These are phyloP conservation scores for Glonium stellatum DNA, from an alignment of 495 filamentous ascomycete species.

Conservation along the genomic window DNA sequence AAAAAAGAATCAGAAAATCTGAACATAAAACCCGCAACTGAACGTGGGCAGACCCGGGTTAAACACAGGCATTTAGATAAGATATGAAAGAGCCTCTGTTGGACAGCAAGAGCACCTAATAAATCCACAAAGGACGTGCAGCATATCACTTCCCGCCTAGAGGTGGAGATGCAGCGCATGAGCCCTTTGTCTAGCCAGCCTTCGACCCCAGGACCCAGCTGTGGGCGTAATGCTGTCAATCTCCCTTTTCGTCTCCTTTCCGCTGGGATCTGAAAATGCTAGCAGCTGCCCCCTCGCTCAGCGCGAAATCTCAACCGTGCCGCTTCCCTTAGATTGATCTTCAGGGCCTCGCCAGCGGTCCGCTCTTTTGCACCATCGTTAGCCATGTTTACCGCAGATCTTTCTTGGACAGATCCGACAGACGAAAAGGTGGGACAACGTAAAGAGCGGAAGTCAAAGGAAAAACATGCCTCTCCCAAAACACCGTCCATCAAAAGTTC, in stretches of 20 bases:
- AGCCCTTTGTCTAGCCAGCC: neutral
- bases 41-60: too few relatives aligned
- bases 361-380: neutral
- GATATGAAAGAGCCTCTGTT: too few relatives aligned
- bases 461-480: constrained; percentile 6
- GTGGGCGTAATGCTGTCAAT: neutral
- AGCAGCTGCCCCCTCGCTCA: neutral
- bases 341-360: neutral
- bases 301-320: neutral
- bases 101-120: too few relatives aligned
- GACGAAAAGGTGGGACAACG: constrained; percentile 24
- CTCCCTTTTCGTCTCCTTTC: neutral
- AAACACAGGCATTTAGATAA: too few relatives aligned
- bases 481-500: constrained; percentile 19
- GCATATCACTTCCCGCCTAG: too few relatives aligned
- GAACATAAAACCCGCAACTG: too few relatives aligned
- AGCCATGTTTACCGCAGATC: constrained; percentile 28
- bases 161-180: neutral
- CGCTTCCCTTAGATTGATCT: neutral
- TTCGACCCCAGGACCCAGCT: neutral
- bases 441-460: constrained; percentile 18
- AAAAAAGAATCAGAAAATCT: too few relatives aligned
- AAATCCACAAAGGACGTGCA: too few relatives aligned
- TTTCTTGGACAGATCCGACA: constrained; percentile 24
- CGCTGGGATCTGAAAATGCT: neutral